These are phyloP conservation scores for Phytomonas serpens DNA, from an alignment of 208 protist species.

Conservation along the genomic window DNA sequence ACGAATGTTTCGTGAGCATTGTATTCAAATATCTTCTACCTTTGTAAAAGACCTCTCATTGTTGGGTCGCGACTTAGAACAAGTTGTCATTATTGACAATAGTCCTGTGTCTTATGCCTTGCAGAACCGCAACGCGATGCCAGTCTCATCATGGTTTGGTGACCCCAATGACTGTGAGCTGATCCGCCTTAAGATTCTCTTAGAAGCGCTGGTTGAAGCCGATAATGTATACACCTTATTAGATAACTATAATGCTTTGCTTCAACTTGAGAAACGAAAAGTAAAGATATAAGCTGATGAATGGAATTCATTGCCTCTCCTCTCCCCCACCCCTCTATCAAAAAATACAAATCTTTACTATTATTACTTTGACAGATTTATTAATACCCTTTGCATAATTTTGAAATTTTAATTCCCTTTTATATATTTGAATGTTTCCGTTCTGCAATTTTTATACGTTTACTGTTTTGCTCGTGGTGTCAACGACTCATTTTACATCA, in stretches of 20 bases:
- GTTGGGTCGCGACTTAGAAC: constrained; percentile 58
- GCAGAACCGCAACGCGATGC: constrained; percentile 86
- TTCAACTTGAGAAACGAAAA: constrained; percentile 56
- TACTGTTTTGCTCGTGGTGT: constrained; percentile 5
- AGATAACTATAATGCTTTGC: constrained; percentile 73
- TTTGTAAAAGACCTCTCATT: constrained; percentile 88
- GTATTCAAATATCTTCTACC: constrained; percentile 63
- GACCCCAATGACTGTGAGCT: constrained; percentile 66
- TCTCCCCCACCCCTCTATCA: neutral
- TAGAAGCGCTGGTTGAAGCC: constrained; percentile 61
- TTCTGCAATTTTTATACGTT: constrained; percentile 6
- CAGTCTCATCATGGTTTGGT: constrained; percentile 86
- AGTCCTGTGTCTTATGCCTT: constrained; percentile 87
- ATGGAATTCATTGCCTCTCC: neutral
- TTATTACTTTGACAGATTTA: neutral
- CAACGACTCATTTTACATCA: constrained; percentile 10
- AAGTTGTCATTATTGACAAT: constrained; percentile 78
- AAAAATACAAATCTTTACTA: neutral
- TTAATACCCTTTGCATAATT: constrained; percentile 6
- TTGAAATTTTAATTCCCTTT: constrained; percentile 8
- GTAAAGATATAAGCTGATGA: neutral
- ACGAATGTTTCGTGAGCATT: constrained; percentile 81
- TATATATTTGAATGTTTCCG: constrained; percentile 11
- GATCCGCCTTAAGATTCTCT: constrained; percentile 55
- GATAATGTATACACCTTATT: constrained; percentile 71